These are phyloP conservation scores for Lentinus brumalis DNA, from an alignment of 768 basidiomycete species.

Conservation along the genomic window DNA sequence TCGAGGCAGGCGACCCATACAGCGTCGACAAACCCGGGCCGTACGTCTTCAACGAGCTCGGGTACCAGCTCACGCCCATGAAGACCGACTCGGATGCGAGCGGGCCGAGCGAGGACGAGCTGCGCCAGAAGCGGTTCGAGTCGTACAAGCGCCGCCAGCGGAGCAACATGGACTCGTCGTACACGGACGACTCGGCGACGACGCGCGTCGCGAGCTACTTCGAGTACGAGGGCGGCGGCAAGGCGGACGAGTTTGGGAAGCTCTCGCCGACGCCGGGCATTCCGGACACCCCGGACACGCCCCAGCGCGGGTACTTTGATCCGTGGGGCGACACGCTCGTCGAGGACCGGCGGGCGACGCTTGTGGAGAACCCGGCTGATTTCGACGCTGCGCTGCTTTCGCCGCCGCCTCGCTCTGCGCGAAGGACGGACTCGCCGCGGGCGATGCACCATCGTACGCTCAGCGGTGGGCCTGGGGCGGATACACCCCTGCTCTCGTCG, in stretches of 20 bases:
- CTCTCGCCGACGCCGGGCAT: neutral
- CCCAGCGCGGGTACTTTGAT: conserved; percentile 10
- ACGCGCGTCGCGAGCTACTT: conserved; percentile 24
- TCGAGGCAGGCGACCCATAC: conserved; percentile 31
- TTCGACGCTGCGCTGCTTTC: neutral
- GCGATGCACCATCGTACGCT: conserved; percentile 28
- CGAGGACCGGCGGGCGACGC: neutral
- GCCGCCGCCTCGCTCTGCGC: conserved; percentile 9
- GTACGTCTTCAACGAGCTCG: conserved; percentile 23
- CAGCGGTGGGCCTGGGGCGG: conserved; percentile 30
- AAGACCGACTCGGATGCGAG: conserved; percentile 8
- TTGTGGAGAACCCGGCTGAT: neutral
- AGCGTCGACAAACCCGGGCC: conserved; percentile 33
- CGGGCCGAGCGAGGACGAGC: conserved; percentile 40
- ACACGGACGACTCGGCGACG: conserved; percentile 35
- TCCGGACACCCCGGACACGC: neutral
- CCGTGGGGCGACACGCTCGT: conserved; percentile 12
- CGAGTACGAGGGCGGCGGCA: conserved; percentile 14
- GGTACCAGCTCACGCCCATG: conserved; percentile 1
- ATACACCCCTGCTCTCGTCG: conserved; percentile 31
- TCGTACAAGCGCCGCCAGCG: conserved; percentile 32
- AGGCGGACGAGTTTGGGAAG: conserved; percentile 21
- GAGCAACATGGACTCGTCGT: conserved; percentile 34
- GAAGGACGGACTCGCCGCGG: conserved; percentile 1
- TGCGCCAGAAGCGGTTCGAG: conserved; percentile 41